Conservation (phyloP, 2,329 filamentous ascomycete species). For the Colletotrichum sp. region DNA sequence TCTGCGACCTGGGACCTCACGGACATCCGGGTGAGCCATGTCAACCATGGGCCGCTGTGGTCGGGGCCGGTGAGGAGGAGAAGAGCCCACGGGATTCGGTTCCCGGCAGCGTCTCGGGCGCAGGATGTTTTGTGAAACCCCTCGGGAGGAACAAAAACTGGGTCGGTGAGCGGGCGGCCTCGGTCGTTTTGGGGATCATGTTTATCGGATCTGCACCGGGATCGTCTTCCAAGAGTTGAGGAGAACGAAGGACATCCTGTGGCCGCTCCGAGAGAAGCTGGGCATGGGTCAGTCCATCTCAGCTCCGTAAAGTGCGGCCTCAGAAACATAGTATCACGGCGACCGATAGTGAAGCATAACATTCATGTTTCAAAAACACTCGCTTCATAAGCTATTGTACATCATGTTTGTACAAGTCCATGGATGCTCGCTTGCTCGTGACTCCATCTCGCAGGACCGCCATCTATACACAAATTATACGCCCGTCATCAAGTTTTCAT, state of each 20-base stretch:
- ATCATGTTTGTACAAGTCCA: neutral
- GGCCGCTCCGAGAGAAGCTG: neutral
- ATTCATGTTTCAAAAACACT: neutral
- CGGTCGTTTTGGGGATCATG: neutral
- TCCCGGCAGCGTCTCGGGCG: neutral
- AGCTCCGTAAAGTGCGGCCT: neutral
- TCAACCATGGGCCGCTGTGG: neutral
- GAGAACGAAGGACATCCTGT: neutral
- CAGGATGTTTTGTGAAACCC: neutral
- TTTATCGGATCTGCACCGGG: neutral
- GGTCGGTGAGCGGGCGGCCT: neutral
- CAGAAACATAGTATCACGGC: neutral
- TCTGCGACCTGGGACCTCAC: neutral
- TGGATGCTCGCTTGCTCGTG: neutral
- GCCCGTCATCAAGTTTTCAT: neutral
- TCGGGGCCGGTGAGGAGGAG: neutral
- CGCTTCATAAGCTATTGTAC: neutral
- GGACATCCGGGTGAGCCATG: neutral
- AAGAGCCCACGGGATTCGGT: neutral
- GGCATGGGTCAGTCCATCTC: neutral
- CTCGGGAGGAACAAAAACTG: neutral
- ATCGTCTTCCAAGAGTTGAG: neutral
- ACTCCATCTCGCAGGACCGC: neutral
- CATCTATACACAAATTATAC: neutral
- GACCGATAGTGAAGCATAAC: neutral